Base-by-base conservation (phyloP, 208 protist species). In the Trypanosoma melophagium region DNA sequence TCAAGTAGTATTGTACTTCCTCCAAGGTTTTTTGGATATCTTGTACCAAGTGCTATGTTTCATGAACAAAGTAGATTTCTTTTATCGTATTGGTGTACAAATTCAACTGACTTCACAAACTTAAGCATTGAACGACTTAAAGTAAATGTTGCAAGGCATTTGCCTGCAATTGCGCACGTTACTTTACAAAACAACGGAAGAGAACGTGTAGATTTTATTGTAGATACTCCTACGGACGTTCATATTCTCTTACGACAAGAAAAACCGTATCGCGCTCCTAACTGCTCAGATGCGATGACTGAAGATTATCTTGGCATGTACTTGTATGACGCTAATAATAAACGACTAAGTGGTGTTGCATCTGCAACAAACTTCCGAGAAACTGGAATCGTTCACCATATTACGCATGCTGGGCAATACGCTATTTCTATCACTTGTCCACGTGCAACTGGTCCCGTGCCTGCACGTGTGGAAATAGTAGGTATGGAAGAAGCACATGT, bases 211-310 rank as follows among this genome's bases (percentile, higher is more conserved):
- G 89, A 94, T 69, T 86, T 94, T 65, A 22, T 86, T 25, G 83
- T 94, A 0, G 89, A 92, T 70, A 65, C 70, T 38, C 83, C 83
- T n/a, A 92, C 84, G 0, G 84, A 92, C 54, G 67, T 90, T n/a
- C 89, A 90, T 71, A 84, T 94, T 51, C 68, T 94, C 16, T 54
- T 94, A n/a, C 73, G 68, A 63, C 88, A 94, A 71, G 78, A 89
- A 60, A 90, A 91, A 60, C 80, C 83, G 5, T 90, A 78, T 73
- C 75, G 74, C 45, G 76, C 76, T 22, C 41, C 58, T 16, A 83
- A 61, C 47, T 76, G 83, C 25, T 69, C 74, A 58, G 82, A 92
- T 58, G 81, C 80, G 3, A 83, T 92, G 53, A 76, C 84, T 12
- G 79, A 94, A 56, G 85, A 94, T 66, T 91, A 84, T 54, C 50